Base-by-base conservation (phyloP, 805 yeast species). In the Ogataea dorogensis region DNA sequence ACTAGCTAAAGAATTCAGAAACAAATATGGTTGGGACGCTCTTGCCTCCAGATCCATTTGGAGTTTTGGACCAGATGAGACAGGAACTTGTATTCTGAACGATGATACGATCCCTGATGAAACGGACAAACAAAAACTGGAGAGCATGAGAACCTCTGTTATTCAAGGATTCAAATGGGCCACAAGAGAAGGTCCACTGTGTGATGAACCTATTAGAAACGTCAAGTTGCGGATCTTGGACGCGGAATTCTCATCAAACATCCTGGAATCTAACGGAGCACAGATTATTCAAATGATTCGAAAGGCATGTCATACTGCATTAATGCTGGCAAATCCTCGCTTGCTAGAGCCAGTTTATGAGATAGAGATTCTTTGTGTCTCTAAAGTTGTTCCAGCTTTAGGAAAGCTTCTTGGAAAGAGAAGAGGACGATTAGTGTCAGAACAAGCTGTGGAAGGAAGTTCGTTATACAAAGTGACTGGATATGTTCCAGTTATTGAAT, bases 91-190 rank as follows among this genome's bases (percentile, higher is more conserved):
- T 10, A 54, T 77, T 16, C 38, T 74, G 11, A 38, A 47, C 20
- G 86, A 91, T 56, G 97, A 91, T 49, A 85, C 94, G 0, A 53
- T 89, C 3, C 71, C 80, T 0, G 79, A 69, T 18, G 93, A 84
- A 39, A 80, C 81, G 1, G 84, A 86, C 51, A 78, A 77, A 51
- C 61, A 62, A 17, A 35, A 62, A 8, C 49, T 84, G 21, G 40
- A 50, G 1, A 34, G 62, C 0, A 66, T 73, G 18, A 79, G 75
- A 42, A 79, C 74, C 5, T 65, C 77, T 2, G 71, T 89, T 1
- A 61, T 66, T 2, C 81, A 80, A 47, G 98, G 98, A 0, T 93
- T 91, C 61, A 71, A 74, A 49, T 85, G 95, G 93, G 81, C 83
- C 2, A 68, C 75, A 0, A 68, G 77, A 38, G 95, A 86, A 50